Evolutionary conservation across 75 land plant species (phyloP), one percentile per base, ranked within the genome.

Genomic region (Pinus taeda): DNA sequence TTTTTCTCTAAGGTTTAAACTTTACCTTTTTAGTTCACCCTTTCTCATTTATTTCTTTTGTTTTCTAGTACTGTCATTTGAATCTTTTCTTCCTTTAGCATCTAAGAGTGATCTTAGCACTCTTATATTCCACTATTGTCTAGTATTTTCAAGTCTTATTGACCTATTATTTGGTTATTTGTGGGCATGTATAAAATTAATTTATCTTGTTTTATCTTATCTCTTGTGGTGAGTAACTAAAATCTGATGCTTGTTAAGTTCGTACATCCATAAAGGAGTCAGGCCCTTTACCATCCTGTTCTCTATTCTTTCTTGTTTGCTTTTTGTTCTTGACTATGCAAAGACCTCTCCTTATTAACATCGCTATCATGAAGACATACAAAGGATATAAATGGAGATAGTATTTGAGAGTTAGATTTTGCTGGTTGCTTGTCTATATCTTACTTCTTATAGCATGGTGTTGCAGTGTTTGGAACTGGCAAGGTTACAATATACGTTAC

Each of bases 381-480:
- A 49, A 49, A 36, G 42, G 13, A 22, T 69, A 39, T 42, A 69
- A 42, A 42, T 42, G 53, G 42, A 39, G 0, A 69, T 69, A 69
- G 45, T 18, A 20, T 69, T 42, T 21, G 0, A 20, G 0, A 7
- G 69, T 30, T 33, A 42, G 8, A 33, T 33, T 36, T 4, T 69
- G 14, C 49, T 69, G 53, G 22, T 20, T 69, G 13, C n/a, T 69
- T 69, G 53, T 69, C 13, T 42, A 9, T 69, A 69, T 69, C 11
- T 39, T 42, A 69, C 53, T 69, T 69, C 55, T 69, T 22, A 42
- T 69, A 39, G 42, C 49, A 69, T 69, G 72, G 6, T 73, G 18
- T 73, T 15, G 87, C 82, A 95, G 98, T 17, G 57, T 75, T 53
- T 97, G 99, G 99, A 93, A 84, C n/a, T 95, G 99, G 99, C 81